Evolutionary conservation across 1,284 basidiomycete genomes (phyloP), one percentile per base, ranked within the genome.

Genomic region (Rugosomyces carneus): DNA sequence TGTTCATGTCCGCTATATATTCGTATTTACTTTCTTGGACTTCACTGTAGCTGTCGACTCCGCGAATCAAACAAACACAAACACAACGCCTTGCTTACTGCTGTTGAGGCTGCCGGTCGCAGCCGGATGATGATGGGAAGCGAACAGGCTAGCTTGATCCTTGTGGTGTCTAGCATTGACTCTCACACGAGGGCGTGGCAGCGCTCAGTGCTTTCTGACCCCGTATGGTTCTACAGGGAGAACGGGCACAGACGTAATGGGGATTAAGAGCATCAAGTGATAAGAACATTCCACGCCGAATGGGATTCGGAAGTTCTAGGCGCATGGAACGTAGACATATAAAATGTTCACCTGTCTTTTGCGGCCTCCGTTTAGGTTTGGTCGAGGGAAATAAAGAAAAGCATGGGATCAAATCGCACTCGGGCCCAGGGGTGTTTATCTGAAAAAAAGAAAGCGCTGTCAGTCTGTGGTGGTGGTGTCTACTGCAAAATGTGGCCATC

Each of bases 121-220:
- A 15, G n/a, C 7, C 31, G 4, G 7, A 16, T n/a, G 31, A 4
- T 34, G 15, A n/a, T 34, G 31, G 31, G 31, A 34, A 34, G 31
- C 31, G 31, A 34, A 34, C 31, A 34, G 31, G 2, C 15, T 15
- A 34, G 21, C 21, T 23, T 23, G 10, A 15, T 35, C 27, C 18
- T 26, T 34, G 29, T 18, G 27, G 13, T 16, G 31, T 16, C 21
- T 19, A 32, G n/a, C 16, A 15, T 11, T 24, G 2, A 42, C 40
- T 42, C 31, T 34, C 31, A 29, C 41, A 35, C 31, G 43, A 38
- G 42, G 21, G 36, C 42, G 26, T 35, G 46, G 23, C 29, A n/a
- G 37, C 41, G 37, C 15, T 34, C 24, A 36, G 16, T 19, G 20
- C 19, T 42, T 27, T 34, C 18, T 13, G 41, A 26, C 41, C 31